A percentile compares a stretch with the other conserved stretches of the same genome.
Conservation (phyloP, 495 filamentous ascomycete genomes). For the Extremus antarcticus region DNA sequence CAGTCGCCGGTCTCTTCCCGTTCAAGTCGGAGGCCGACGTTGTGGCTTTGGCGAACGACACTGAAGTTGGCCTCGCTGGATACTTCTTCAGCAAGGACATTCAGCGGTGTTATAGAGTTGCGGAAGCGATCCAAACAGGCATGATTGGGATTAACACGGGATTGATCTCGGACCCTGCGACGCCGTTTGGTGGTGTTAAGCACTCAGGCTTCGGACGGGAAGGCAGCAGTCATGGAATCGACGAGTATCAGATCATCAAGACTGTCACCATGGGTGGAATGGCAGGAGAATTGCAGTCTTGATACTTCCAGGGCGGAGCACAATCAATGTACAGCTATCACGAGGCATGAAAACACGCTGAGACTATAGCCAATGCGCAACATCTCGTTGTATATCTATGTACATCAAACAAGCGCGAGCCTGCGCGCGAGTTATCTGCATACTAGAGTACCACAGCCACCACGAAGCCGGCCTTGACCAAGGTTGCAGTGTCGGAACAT, state of each 20-base stretch:
- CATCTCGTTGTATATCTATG: too few relatives aligned
- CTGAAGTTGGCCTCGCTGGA: slow-evolving; percentile 40
- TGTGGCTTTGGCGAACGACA: slow-evolving; percentile 38
- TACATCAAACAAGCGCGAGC: too few relatives aligned
- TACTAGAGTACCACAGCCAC: too few relatives aligned
- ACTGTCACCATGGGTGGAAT: slow-evolving; percentile 37
- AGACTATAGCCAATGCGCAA: too few relatives aligned
- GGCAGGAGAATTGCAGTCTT: slow-evolving; percentile 18
- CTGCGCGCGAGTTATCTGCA: too few relatives aligned
- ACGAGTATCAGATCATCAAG: slow-evolving; percentile 81
- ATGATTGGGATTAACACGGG: slow-evolving; percentile 46
- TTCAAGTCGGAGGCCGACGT: slow-evolving; percentile 44
- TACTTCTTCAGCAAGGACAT: slow-evolving; percentile 41
- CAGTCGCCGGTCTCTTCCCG: slow-evolving; percentile 40
- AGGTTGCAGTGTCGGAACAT: too few relatives aligned
- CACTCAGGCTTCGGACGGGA: slow-evolving; percentile 86
- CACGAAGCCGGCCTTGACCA: too few relatives aligned
- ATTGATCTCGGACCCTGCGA: slow-evolving; percentile 33
- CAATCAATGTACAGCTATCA: too few relatives aligned
- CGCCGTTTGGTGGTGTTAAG: slow-evolving; percentile 82
- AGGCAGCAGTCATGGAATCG: slow-evolving; percentile 82
- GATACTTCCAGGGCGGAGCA: too few relatives aligned
- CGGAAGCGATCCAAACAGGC: slow-evolving; percentile 40
- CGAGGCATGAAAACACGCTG: too few relatives aligned
- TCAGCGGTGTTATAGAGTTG: slow-evolving; percentile 37